Evolutionary conservation across 495 filamentous ascomycete genomes (phyloP).

Genomic region (Aspergillus bertholletiae): DNA sequence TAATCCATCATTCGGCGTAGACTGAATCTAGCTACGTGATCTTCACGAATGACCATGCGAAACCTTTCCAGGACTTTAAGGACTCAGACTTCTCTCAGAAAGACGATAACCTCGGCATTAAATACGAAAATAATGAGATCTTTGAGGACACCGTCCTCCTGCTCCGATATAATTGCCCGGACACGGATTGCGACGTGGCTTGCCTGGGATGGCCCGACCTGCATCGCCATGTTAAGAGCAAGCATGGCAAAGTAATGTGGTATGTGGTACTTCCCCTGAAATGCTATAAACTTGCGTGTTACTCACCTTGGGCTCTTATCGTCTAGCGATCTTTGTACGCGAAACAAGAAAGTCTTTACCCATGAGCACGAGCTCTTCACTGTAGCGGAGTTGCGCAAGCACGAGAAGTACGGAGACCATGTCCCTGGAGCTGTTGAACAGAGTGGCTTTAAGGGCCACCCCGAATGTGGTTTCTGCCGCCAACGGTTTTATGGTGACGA

Average conservation of each 20-base stretch:
- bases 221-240: conserved; percentile 79
- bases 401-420: conserved; percentile 90
- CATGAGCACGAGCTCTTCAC: conserved; percentile 97
- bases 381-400: conserved; percentile 70
- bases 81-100: conserved; percentile 65
- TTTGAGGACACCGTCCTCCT: conserved; percentile 82
- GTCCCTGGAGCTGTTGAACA: conserved; percentile 87
- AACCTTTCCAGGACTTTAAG: conserved; percentile 79
- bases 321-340: conserved; percentile 75
- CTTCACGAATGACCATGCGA: conserved; percentile 79
- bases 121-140: conserved; percentile 81
- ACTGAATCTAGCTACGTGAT: conserved; percentile 80
- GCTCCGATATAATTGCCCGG: conserved; percentile 94
- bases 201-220: conserved; percentile 92
- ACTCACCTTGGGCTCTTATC: neutral
- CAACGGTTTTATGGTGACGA: conserved; percentile 93
- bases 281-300: neutral
- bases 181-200: conserved; percentile 77
- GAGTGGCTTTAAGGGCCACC: conserved; percentile 94
- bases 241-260: conserved; percentile 89
- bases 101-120: conserved; percentile 84
- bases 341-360: conserved; percentile 97
- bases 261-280: conserved; percentile 29
- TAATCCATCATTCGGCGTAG: conserved; percentile 33
- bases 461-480: conserved; percentile 88